These are phyloP conservation scores for Scedosporium boydii DNA, from an alignment of 2,329 filamentous ascomycete genomes.

Conservation along the genomic window DNA sequence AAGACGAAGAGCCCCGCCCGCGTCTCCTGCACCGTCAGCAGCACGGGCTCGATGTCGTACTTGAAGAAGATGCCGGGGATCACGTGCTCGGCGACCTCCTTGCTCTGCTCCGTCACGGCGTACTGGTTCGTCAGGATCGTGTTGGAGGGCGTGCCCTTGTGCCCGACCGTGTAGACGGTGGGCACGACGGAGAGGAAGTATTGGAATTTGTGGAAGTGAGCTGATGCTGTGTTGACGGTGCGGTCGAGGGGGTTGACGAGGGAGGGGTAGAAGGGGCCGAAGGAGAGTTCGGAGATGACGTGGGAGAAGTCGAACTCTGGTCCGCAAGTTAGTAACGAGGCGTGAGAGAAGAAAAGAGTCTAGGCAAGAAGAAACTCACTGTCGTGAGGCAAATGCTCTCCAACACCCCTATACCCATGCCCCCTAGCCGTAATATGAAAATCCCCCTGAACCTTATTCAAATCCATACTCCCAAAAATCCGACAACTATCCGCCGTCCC, in stretches of 20 bases:
- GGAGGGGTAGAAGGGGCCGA: constrained; percentile 91
- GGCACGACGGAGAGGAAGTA: constrained; percentile 96
- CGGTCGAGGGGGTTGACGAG: constrained; percentile 90
- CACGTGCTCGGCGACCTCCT: constrained; percentile 55
- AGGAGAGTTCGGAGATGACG: constrained; percentile 90
- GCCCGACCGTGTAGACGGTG: constrained; percentile 72
- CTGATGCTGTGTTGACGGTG: constrained; percentile 66
- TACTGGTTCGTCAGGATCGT: constrained; percentile 94
- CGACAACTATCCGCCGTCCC: constrained; percentile 63
- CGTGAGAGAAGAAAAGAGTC: background rate
- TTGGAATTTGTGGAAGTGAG: constrained; percentile 91
- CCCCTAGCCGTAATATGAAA: constrained; percentile 95
- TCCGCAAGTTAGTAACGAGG: background rate
- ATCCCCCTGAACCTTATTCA: constrained; percentile 96
- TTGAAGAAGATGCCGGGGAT: constrained; percentile 96
- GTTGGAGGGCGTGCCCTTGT: constrained; percentile 28
- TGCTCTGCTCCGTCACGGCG: constrained; percentile 84
- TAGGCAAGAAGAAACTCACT: constrained; percentile 38
- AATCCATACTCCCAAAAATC: constrained; percentile 78
- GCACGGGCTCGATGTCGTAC: constrained; percentile 95
- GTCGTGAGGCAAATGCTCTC: constrained; percentile 67
- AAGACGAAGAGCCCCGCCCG: constrained; percentile 67
- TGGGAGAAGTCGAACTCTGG: constrained; percentile 95
- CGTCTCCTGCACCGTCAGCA: constrained; percentile 76
- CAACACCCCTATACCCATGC: constrained; percentile 72